A percentile compares a stretch with the other conserved stretches of the same genome.
Conservation (phyloP, 2,329 filamentous ascomycete genomes). For the Madurella fahalii region DNA sequence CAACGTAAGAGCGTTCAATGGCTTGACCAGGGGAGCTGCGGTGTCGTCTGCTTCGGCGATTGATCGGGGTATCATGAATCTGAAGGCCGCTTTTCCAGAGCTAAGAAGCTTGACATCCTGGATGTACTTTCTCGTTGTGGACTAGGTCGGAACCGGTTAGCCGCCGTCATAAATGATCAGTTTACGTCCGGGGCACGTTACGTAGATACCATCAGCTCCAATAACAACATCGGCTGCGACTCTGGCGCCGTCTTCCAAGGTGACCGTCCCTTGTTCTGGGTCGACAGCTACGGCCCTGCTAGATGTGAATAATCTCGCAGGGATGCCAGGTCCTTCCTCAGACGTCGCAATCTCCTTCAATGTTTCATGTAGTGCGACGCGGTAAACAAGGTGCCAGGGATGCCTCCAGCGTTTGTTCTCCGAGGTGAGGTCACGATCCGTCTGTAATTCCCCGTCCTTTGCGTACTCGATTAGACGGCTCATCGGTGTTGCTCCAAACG, state of each 20-base stretch:
- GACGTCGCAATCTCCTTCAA: slow-evolving; percentile 44
- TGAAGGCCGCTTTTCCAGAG: slow-evolving; percentile 54
- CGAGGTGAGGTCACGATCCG: slow-evolving; percentile 33
- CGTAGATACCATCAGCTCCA: slow-evolving; percentile 51
- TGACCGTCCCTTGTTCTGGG: slow-evolving; percentile 35
- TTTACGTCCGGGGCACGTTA: slow-evolving; percentile 7
- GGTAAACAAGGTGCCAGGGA: slow-evolving; percentile 50
- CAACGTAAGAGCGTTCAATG: slow-evolving; percentile 32
- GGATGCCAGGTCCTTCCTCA: slow-evolving; percentile 33
- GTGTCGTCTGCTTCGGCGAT: slow-evolving; percentile 32
- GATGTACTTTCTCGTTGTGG: slow-evolving; percentile 28
- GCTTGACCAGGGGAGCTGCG: slow-evolving; percentile 32
- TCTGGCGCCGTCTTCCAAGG: slow-evolving; percentile 40
- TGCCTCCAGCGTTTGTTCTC: slow-evolving; percentile 47
- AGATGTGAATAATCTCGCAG: slow-evolving; percentile 35
- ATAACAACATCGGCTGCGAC: slow-evolving; percentile 46
- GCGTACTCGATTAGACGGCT: slow-evolving; percentile 24
- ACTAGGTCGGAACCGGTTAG: slow-evolving; percentile 13
- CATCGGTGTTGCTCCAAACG: slow-evolving; percentile 34
- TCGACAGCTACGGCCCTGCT: slow-evolving; percentile 44
- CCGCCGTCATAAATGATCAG: background rate
- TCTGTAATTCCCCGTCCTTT: slow-evolving; percentile 20
- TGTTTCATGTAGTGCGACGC: slow-evolving; percentile 48
- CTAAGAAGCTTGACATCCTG: slow-evolving; percentile 34
- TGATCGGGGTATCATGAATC: slow-evolving; percentile 47